A percentile compares a stretch with the other conserved stretches of the same genome.
Evolutionary conservation across 805 yeast genomes (phyloP).

Genomic region (Osmozyma mogii): DNA sequence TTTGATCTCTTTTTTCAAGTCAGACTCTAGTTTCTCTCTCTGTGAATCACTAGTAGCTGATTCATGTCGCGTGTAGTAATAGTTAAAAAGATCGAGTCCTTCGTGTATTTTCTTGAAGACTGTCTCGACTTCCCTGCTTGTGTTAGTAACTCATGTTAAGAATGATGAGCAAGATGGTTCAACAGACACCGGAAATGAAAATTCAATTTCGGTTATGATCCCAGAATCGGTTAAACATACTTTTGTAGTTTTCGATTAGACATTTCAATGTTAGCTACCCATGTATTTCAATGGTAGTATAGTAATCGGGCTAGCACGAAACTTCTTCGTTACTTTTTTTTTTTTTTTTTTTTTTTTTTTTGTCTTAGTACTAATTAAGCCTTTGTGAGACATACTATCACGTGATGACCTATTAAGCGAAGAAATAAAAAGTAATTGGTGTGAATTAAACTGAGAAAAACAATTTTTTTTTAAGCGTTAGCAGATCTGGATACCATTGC

Average conservation of each 20-base stretch:
- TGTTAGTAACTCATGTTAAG: conserved; percentile 7
- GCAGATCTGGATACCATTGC: too few relatives aligned
- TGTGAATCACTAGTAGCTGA: conserved; percentile 31
- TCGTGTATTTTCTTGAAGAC: conserved; percentile 38
- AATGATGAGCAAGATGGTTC: not conserved
- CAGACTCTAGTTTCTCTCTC: conserved; percentile 35
- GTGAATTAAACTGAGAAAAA: too few relatives aligned
- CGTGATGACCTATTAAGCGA: too few relatives aligned
- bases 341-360: too few relatives aligned
- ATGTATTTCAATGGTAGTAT: too few relatives aligned
- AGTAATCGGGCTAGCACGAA: too few relatives aligned
- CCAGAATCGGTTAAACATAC: conserved; percentile 11
- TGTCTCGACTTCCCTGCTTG: conserved; percentile 30
- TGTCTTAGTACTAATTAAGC: too few relatives aligned
- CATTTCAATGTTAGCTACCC: conserved; percentile 9
- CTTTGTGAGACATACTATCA: too few relatives aligned
- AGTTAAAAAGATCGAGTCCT: conserved; percentile 37
- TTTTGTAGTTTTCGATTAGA: conserved; percentile 16
- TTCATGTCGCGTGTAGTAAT: conserved; percentile 37
- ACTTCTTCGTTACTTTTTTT: too few relatives aligned
- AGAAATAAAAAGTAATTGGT: too few relatives aligned
- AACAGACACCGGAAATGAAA: too few relatives aligned
- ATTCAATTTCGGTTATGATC: not conserved
- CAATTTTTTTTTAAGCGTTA: too few relatives aligned
- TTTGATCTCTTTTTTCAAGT: conserved; percentile 38